Base-by-base conservation (phyloP, 768 basidiomycete species). In the Leucocoprinus birnbaumii region DNA sequence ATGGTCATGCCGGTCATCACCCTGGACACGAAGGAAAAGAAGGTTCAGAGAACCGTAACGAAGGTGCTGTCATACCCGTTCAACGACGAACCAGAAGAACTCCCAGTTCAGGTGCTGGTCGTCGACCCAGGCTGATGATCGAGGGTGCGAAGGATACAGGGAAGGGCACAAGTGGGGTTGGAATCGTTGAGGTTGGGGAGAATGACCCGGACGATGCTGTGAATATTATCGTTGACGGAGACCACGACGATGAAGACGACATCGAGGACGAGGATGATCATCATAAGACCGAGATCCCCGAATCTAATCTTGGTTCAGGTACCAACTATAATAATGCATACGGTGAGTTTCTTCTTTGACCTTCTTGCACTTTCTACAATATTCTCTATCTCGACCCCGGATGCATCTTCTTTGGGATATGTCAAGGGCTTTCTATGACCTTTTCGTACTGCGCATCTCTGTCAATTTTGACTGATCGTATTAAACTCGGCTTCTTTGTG, bases 81-180 rank as follows among this genome's bases (percentile, higher is more conserved):
- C 8, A 62, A 63, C 2, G 65, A 67, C 8, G 55, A 60, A 26
- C 47, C 70, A 14, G 57, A 71, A 13, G 24, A 9, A 13, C 48
- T 10, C 62, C 73, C 4, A 71, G 71, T 34, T 71, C 76, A 24
- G 79, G 83, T 2, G 71, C 84, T 6, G 77, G 71, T 13, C 74
- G 81, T 46, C 71, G 89, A 38, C 68, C 38, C 4, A 38, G 38
- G 16, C n/a, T 93, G 34, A 78, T 92, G 82, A 92, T 93, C 51
- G 86, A 83, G 43, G 83, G 71, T 58, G 71, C 74, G 27, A 74
- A 77, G 62, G 73, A 75, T 65, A 70, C 66, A 50, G 60, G 60
- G 41, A 67, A 71, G 56, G 38, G 38, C 16, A 6, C 16, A 16
- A n/a, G 13, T 11, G 16, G 16, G 8, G 60, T 48, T 18, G 54